Evolutionary conservation across 495 filamentous ascomycete genomes (phyloP).

Genomic region (Darksidea phi): DNA sequence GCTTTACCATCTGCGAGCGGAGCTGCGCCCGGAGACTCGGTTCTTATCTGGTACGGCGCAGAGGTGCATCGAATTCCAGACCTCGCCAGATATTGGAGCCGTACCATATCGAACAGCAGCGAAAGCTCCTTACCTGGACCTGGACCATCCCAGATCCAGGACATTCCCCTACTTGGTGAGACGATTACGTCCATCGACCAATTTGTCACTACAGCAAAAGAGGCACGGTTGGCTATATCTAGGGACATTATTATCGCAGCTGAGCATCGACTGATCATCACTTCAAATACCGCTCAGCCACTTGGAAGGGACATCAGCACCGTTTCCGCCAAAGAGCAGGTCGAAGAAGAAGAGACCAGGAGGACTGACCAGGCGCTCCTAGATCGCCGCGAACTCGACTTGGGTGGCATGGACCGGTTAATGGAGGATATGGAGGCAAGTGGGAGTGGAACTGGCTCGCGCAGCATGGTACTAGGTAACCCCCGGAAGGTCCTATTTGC

Average conservation of each 20-base stretch:
- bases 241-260: constrained; percentile 37
- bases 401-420: constrained; percentile 44
- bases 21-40: constrained; percentile 40
- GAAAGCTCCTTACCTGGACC: constrained; percentile 38
- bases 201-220: constrained; percentile 32
- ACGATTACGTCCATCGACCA: constrained; percentile 37
- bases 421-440: constrained; percentile 40
- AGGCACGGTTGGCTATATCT: constrained; percentile 30
- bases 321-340: constrained; percentile 24
- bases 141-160: constrained; percentile 34
- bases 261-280: constrained; percentile 43
- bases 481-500: constrained; percentile 43
- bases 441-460: constrained; percentile 13
- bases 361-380: constrained; percentile 41
- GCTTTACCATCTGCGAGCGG: constrained; percentile 24
- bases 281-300: constrained; percentile 21
- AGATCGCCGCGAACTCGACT: constrained; percentile 40
- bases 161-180: constrained; percentile 36
- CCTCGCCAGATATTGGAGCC: constrained; percentile 42
- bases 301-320: constrained; percentile 14
- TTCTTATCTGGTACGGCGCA: constrained; percentile 45
- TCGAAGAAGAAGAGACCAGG: constrained; percentile 23
- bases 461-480: constrained; percentile 25
- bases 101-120: constrained; percentile 27
- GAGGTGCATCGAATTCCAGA: constrained; percentile 42